Base-by-base conservation (phyloP, 805 yeast genomes). In the Yarrowia sp. region DNA sequence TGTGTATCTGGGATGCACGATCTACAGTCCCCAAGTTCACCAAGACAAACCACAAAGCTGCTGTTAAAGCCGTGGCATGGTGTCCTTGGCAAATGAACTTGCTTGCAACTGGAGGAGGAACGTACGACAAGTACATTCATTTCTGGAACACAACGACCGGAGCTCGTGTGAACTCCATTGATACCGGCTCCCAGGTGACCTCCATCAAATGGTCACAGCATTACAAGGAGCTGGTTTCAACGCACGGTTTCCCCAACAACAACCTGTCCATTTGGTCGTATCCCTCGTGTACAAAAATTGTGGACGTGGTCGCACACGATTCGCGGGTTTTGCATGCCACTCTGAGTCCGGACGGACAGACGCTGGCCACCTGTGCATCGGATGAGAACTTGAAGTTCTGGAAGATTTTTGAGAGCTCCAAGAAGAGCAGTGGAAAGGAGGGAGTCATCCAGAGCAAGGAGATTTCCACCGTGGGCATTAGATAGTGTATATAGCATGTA, bases 81-180 rank as follows among this genome's bases (percentile, higher is more conserved):
- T 89, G 96, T 73, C 98, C 98, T 1, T 88, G 88, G 74, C 93
- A 90, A 70, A 78, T 78, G 35, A 87, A 89, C 67, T 76, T 92
- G 64, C 80, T 93, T 62, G 98, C 98, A n/a, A 88, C 97, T 3
- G 99, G 98, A 7, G 99, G 99, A 62, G 99, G 99, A 14, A 88
- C 96, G 11, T 83, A 89, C 36, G 98, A 95, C 76, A 88, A 86
- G 73, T 84, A 87, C 53, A 89, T 93, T 66, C 93, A 93, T 76
- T 90, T 95, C 76, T 95, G 98, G 98, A 95, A 95, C 76, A 85
- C 97, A 3, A 84, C 90, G 17, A 90, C 96, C 0, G 99, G 98
- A 1, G 85, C 92, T 1, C 79, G 96, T 67, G 85, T 90, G 39
- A 90, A 92, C 69, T 83, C 95, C 9, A 88, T 93, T 22, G 95